These are phyloP conservation scores for Rostrohypoxylon terebratum DNA, from an alignment of 495 filamentous ascomycete species.

Conservation along the genomic window DNA sequence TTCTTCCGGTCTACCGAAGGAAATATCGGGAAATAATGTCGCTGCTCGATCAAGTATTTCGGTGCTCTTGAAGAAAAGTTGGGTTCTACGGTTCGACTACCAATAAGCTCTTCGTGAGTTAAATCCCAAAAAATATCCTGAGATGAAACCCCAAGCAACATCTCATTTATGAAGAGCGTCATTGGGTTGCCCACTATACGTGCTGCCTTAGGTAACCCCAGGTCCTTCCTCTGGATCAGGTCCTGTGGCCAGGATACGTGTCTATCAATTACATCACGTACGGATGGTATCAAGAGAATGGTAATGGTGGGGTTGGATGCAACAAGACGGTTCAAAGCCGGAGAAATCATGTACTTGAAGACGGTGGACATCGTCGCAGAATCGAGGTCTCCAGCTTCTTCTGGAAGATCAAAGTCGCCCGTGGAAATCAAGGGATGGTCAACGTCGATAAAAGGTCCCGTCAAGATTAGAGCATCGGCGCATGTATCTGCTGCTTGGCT, in stretches of 20 bases:
- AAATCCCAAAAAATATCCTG: conserved; percentile 88
- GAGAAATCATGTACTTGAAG: conserved; percentile 82
- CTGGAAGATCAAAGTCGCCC: conserved; percentile 90
- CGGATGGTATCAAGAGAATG: conserved; percentile 84
- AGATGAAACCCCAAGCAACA: conserved; percentile 78
- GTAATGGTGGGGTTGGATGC: conserved; percentile 77
- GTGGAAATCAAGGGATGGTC: conserved; percentile 90
- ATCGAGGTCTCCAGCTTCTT: conserved; percentile 76
- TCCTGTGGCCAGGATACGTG: conserved; percentile 96
- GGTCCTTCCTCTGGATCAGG: conserved; percentile 72
- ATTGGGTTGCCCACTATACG: conserved; percentile 88
- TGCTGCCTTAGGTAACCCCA: conserved; percentile 78
- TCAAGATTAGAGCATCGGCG: conserved; percentile 83
- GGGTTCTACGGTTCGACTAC: conserved; percentile 62
- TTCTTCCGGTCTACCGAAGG: conserved; percentile 76
- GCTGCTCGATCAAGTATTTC: conserved; percentile 83
- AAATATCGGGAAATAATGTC: conserved; percentile 89
- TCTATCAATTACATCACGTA: conserved; percentile 84
- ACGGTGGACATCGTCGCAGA: conserved; percentile 81
- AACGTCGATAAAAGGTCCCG: conserved; percentile 89
- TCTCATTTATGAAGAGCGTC: conserved; percentile 86
- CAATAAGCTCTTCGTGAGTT: conserved; percentile 76
- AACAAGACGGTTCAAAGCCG: conserved; percentile 72
- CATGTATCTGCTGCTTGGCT: conserved; percentile 76
- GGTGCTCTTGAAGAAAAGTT: conserved; percentile 74